Conservation (phyloP, 768 basidiomycete genomes). For the Trametes gibbosa region DNA sequence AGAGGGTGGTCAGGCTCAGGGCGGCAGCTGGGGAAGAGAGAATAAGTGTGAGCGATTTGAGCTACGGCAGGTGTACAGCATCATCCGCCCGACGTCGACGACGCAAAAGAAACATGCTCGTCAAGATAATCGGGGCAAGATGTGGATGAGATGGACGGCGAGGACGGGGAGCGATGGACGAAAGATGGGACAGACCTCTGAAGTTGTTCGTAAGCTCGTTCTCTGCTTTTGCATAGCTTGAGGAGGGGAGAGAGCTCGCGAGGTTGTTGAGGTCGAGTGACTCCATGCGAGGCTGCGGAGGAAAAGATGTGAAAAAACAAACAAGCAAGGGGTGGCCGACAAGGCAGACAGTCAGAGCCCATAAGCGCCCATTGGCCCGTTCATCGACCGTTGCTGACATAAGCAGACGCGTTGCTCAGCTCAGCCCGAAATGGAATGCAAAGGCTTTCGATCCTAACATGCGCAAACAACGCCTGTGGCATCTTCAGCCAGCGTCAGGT, state of each 20-base stretch:
- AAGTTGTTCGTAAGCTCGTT: conserved; percentile 80
- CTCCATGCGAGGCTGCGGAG: conserved; percentile 21
- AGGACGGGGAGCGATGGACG: conserved; percentile 13
- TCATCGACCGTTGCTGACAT: conserved; percentile 1
- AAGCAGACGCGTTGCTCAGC: conserved; percentile 4
- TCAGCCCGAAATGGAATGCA: neutral
- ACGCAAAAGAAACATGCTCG: neutral
- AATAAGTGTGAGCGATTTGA: neutral
- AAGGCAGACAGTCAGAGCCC: neutral
- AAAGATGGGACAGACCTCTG: conserved; percentile 48
- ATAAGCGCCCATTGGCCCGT: conserved; percentile 1
- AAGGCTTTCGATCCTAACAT: neutral
- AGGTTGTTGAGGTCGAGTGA: conserved; percentile 74
- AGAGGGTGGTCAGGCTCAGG: conserved; percentile 80
- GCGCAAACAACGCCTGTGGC: neutral
- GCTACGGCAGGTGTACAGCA: neutral
- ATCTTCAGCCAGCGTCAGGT: no score
- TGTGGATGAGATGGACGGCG: conserved; percentile 1
- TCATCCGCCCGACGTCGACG: neutral
- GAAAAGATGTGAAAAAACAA: neutral
- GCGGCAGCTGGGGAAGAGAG: conserved; percentile 60
- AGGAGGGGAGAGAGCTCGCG: conserved; percentile 67
- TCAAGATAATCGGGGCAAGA: neutral
- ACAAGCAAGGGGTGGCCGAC: neutral
- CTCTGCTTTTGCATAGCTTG: conserved; percentile 73